Evolutionary conservation across 2,329 filamentous ascomycete genomes (phyloP).

Genomic region (Triangularia verruculosa): DNA sequence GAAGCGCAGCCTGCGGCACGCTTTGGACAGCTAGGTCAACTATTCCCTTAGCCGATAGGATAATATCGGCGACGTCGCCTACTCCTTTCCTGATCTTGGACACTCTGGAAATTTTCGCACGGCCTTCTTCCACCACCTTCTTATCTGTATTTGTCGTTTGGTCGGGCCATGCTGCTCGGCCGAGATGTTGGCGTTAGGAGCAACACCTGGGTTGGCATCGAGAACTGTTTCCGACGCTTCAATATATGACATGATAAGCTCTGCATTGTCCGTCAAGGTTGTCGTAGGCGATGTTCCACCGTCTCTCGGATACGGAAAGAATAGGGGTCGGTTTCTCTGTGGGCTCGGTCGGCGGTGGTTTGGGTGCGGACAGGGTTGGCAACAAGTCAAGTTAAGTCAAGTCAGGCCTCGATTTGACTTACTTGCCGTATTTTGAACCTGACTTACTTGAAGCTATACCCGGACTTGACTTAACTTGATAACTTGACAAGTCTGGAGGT

Average conservation of each 20-base stretch:
- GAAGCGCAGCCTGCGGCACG: slow-evolving; percentile 8
- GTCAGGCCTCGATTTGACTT: too few relatives aligned
- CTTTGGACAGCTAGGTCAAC: slow-evolving; percentile 29
- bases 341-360: too few relatives aligned
- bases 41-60: slow-evolving; percentile 29
- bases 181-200: background rate
- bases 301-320: slow-evolving; percentile 9
- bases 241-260: slow-evolving; percentile 28
- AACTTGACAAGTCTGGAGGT: too few relatives aligned
- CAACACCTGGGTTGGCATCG: background rate
- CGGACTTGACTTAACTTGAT: too few relatives aligned
- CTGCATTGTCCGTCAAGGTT: slow-evolving; percentile 29
- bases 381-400: too few relatives aligned
- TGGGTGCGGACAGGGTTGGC: too few relatives aligned
- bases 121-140: slow-evolving; percentile 28
- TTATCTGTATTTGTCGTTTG: slow-evolving; percentile 29
- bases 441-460: too few relatives aligned
- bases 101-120: slow-evolving; percentile 28
- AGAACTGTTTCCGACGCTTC: slow-evolving; percentile 19
- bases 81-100: slow-evolving; percentile 29
- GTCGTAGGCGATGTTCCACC: slow-evolving; percentile 32
- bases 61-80: slow-evolving; percentile 24
- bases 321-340: background rate
- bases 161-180: too few relatives aligned
- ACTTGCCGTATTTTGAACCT: too few relatives aligned